Evolutionary conservation across 768 basidiomycete genomes (phyloP).

Genomic region (Russula lepida): DNA sequence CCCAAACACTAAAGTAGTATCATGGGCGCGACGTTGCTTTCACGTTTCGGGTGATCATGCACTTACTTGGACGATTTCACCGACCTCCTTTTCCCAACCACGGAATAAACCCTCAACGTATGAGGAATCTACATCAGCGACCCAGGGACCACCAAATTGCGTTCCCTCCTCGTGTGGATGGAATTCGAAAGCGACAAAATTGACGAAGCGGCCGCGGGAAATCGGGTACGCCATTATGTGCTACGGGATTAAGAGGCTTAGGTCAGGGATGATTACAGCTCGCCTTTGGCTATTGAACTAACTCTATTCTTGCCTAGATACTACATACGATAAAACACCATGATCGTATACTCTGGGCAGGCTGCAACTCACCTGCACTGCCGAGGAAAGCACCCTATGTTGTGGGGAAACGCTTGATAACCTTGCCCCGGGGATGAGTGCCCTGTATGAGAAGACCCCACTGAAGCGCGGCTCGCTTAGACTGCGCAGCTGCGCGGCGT

Average conservation of each 20-base stretch:
- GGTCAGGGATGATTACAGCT: not conserved
- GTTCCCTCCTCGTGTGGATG: conserved; percentile 7
- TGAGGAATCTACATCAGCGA: not conserved
- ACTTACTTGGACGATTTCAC: conserved; percentile 43
- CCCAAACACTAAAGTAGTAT: not conserved
- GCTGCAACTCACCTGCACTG: conserved; percentile 37
- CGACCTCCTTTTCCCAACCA: conserved; percentile 12
- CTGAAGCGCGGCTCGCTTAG: conserved; percentile 49
- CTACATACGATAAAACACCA: conserved; percentile 28
- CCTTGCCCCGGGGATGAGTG: conserved; percentile 46
- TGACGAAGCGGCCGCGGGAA: conserved; percentile 47
- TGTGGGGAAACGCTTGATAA: conserved; percentile 36
- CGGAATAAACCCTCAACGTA: not conserved
- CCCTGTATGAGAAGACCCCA: conserved; percentile 50
- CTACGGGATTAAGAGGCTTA: conserved; percentile 28
- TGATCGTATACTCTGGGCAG: not conserved
- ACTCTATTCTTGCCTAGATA: conserved; percentile 41
- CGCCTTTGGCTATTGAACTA: conserved; percentile 31
- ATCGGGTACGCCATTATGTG: conserved; percentile 58
- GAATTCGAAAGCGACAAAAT: conserved; percentile 25
- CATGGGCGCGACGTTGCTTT: not conserved
- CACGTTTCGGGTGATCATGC: not conserved
- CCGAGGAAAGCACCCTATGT: conserved; percentile 40
- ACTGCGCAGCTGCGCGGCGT: conserved; percentile 33
- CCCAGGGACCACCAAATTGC: conserved; percentile 2